Percentiles rank a stretch among this genome's conserved stretches.
These are phyloP conservation scores for Huntiella savannae DNA, from an alignment of 2,329 filamentous ascomycete genomes.

Conservation along the genomic window DNA sequence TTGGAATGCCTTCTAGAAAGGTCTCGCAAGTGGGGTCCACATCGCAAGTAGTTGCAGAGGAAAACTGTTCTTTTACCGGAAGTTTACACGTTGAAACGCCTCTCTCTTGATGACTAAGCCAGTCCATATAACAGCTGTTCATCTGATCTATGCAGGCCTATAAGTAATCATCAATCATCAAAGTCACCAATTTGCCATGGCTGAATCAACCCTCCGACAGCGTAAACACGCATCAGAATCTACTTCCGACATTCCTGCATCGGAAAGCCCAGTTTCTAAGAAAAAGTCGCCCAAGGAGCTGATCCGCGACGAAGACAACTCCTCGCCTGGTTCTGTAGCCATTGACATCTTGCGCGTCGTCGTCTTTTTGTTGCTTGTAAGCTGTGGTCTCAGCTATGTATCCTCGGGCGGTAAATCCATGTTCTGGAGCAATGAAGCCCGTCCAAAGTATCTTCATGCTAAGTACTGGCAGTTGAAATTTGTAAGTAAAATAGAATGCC, in stretches of 20 bases:
- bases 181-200: background rate
- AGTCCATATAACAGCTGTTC: too few relatives aligned
- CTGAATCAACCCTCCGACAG: slow-evolving; percentile 6
- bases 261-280: slow-evolving; percentile 1
- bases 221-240: slow-evolving; percentile 3
- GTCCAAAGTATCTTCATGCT: slow-evolving; percentile 40
- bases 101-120: too few relatives aligned
- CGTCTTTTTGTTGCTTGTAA: slow-evolving; percentile 45
- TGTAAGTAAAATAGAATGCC: slow-evolving; percentile 24
- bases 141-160: too few relatives aligned
- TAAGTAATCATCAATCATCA: too few relatives aligned
- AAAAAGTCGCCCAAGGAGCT: slow-evolving; percentile 13
- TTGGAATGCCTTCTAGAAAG: too few relatives aligned
- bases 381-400: slow-evolving; percentile 55
- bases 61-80: too few relatives aligned
- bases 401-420: slow-evolving; percentile 51
- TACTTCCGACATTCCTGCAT: background rate
- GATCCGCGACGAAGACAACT: slow-evolving; percentile 42
- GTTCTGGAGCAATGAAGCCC: slow-evolving; percentile 44
- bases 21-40: too few relatives aligned
- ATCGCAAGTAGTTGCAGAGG: too few relatives aligned
- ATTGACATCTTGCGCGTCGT: slow-evolving; percentile 53
- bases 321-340: slow-evolving; percentile 23
- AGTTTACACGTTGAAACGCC: too few relatives aligned
- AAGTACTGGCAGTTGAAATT: slow-evolving; percentile 40